Conservation (phyloP, 768 basidiomycete species). For the Rhizopogon rudus region DNA sequence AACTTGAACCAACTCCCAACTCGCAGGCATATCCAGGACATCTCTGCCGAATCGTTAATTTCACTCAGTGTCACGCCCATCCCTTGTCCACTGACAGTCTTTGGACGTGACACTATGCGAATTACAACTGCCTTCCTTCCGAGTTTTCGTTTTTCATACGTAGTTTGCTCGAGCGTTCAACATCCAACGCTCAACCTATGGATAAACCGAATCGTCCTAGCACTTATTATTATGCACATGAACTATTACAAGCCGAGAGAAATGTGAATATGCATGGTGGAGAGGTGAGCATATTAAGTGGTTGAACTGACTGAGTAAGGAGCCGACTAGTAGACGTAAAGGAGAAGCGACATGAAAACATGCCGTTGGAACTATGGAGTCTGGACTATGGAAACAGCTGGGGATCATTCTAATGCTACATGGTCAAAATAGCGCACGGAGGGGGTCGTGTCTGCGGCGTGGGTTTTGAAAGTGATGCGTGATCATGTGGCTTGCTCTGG, state of each 20-base stretch:
- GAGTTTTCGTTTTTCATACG: not conserved
- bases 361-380: not conserved
- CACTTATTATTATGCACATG: not conserved
- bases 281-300: not conserved
- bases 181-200: not conserved
- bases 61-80: too few relatives aligned
- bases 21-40: too few relatives aligned
- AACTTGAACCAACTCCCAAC: too few relatives aligned
- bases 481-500: slow-evolving; percentile 1
- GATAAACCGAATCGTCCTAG: not conserved
- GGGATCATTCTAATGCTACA: not conserved
- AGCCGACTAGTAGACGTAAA: not conserved
- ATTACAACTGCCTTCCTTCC: not conserved
- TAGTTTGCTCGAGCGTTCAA: not conserved
- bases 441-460: not conserved
- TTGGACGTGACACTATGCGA: not conserved
- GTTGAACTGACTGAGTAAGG: not conserved
- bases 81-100: too few relatives aligned
- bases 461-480: not conserved
- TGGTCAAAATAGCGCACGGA: not conserved
- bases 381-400: not conserved
- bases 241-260: not conserved
- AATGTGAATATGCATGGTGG: not conserved
- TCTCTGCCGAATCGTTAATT: too few relatives aligned
- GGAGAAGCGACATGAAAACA: not conserved